A percentile compares a stretch with the other conserved stretches of the same genome.
phyloP scores from a whole-genome alignment of 1,284 basidiomycete genomes.

The Malassezia slooffiae region DNA sequence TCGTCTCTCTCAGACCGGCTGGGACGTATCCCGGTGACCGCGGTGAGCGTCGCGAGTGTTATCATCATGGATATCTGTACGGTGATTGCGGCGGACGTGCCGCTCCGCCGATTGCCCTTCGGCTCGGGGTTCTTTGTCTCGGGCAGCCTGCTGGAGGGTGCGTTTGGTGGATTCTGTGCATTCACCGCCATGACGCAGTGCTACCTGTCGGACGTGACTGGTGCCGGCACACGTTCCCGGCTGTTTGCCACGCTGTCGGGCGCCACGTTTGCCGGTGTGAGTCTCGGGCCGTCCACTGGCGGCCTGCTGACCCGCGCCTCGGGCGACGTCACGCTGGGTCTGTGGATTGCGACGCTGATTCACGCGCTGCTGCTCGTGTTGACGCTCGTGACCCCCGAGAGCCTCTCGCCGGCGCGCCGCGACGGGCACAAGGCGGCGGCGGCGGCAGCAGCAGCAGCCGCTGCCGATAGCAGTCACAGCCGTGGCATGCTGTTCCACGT shows the following conservation, averaged over 20 bases:
- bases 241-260: conserved; percentile 37
- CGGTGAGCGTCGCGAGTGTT: conserved; percentile 59
- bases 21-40: conserved; percentile 66
- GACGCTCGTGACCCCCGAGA: conserved; percentile 35
- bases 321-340: conserved; percentile 18
- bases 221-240: conserved; percentile 31
- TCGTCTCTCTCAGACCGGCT: conserved; percentile 65
- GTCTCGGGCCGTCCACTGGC: conserved; percentile 36
- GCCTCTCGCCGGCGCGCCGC: conserved; percentile 21
- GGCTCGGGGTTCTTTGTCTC: conserved; percentile 66
- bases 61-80: conserved; percentile 58
- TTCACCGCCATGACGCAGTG: conserved; percentile 67
- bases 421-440: neutral
- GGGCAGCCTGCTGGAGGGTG: conserved; percentile 68
- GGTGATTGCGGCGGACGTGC: conserved; percentile 18
- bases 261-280: conserved; percentile 32
- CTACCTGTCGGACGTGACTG: conserved; percentile 53
- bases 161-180: conserved; percentile 74
- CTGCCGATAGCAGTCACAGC: too few relatives aligned
- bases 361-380: conserved; percentile 30
- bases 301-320: conserved; percentile 34
- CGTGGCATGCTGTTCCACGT: too few relatives aligned
- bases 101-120: conserved; percentile 43
- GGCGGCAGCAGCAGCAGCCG: too few relatives aligned
- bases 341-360: conserved; percentile 26